Percentiles rank a stretch among this genome's conserved stretches.
These are phyloP conservation scores for Aureobasidium mangrovei DNA, from an alignment of 2,329 filamentous ascomycete species.

Conservation along the genomic window DNA sequence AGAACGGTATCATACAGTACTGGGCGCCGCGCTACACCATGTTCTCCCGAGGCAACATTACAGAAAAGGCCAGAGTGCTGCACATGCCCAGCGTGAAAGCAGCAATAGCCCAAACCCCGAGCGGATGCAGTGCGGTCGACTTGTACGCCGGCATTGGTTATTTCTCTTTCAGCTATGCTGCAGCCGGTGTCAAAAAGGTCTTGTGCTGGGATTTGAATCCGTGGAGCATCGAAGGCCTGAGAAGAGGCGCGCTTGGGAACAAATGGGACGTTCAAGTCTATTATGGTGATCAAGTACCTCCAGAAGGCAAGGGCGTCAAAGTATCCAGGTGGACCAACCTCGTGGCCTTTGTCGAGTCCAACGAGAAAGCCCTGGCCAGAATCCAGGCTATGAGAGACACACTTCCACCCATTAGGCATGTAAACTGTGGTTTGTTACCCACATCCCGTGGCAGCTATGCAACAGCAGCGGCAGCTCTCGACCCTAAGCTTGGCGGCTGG, in stretches of 20 bases:
- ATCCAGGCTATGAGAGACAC: conserved; percentile 19
- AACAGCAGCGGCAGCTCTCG: conserved; percentile 41
- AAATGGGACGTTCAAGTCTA: conserved; percentile 26
- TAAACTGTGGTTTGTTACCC: conserved; percentile 51
- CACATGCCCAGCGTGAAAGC: conserved; percentile 29
- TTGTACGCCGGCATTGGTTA: conserved; percentile 92
- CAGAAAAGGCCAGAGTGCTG: conserved; percentile 74
- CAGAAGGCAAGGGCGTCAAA: background rate
- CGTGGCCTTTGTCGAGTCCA: conserved; percentile 34
- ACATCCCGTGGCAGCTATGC: conserved; percentile 42
- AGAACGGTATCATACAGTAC: conserved; percentile 67
- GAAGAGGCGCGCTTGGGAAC: conserved; percentile 33
- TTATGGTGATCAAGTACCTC: background rate
- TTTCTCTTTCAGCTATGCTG: conserved; percentile 77
- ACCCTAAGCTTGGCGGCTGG: conserved; percentile 43
- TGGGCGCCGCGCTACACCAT: conserved; percentile 90
- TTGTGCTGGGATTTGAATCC: conserved; percentile 82
- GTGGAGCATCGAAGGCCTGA: conserved; percentile 40
- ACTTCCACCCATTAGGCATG: conserved; percentile 41
- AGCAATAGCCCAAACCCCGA: background rate
- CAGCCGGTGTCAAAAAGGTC: conserved; percentile 58
- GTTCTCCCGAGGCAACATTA: conserved; percentile 87
- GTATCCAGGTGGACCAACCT: conserved; percentile 20
- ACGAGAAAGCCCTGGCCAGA: conserved; percentile 27
- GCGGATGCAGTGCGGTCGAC: conserved; percentile 48